Evolutionary conservation across 1,139 yeast genomes (phyloP), one percentile per base, ranked within the genome.

Genomic region (Kodamaea derodonti): DNA sequence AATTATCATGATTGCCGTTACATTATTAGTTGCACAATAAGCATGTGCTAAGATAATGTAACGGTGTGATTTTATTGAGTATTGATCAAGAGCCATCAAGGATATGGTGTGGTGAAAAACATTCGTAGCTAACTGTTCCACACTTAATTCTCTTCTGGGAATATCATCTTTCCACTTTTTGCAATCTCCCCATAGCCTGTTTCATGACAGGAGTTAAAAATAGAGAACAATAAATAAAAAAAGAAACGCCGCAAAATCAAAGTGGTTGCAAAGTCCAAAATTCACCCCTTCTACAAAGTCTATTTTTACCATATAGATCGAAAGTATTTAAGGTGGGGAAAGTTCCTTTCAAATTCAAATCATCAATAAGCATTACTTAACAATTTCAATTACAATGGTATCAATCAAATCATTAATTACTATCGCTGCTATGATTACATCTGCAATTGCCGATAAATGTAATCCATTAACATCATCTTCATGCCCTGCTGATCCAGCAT

Each of bases 401-500:
- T n/a, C 29, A 17, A 17, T 29, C 27, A 29, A 29, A 27, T 25
- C 34, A 10, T 36, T 38, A 9, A 13, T 37, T 14, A 28, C 39
- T 10, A 30, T 37, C 30, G 43, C 41, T 23, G 34, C 38, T 22
- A 20, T 31, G 20, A 16, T 39, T 24, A 15, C 36, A 12, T 9
- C 20, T 15, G 38, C 26, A 8, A n/a, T 32, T 18, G 42, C 40
- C 9, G 35, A 27, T n/a, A 39, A 41, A 14, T 68, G 74, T 49
- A 55, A 68, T 42, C 74, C 74, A 4, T 49, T 65, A 27, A 56
- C 47, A 20, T 30, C 54, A 8, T 26, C 46, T 16, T 27, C 34
- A n/a, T 68, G 73, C 42, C 48, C 64, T 1, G 45, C 80, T 0
- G 72, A 75, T 45, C 54, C 70, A 4, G 90, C 90, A 0, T 64